A percentile compares a stretch with the other conserved stretches of the same genome.
phyloP scores from a whole-genome alignment of 2,329 filamentous ascomycete genomes.

The Aphanoascus verrucosus region DNA sequence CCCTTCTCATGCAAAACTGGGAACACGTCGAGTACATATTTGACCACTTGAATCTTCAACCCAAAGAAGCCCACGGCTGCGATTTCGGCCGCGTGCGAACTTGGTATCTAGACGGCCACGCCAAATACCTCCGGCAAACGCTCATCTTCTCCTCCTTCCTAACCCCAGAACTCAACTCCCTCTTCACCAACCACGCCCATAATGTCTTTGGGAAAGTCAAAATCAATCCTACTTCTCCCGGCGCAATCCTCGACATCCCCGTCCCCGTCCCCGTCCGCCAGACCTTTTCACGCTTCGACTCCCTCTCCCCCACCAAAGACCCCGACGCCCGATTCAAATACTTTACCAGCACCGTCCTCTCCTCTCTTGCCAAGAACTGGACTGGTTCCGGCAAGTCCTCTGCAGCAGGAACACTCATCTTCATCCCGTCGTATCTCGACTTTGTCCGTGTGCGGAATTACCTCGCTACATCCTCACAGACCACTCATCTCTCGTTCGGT shows the following conservation, averaged over 20 bases:
- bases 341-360: constrained; percentile 73
- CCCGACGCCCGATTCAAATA: constrained; percentile 85
- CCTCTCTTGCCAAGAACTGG: constrained; percentile 56
- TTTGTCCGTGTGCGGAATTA: constrained; percentile 90
- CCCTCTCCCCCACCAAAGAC: constrained; percentile 57
- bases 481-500: constrained; percentile 57
- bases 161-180: constrained; percentile 74
- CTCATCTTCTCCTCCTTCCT: constrained; percentile 71
- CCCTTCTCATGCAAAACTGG: constrained; percentile 96
- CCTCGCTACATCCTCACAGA: constrained; percentile 59
- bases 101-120: constrained; percentile 88
- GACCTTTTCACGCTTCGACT: constrained; percentile 80
- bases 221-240: constrained; percentile 56
- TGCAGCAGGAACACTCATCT: constrained; percentile 64
- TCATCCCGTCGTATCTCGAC: constrained; percentile 87
- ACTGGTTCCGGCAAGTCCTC: constrained; percentile 43
- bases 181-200: constrained; percentile 64
- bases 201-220: constrained; percentile 75
- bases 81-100: constrained; percentile 82
- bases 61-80: constrained; percentile 78
- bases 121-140: constrained; percentile 72
- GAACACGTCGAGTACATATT: constrained; percentile 90
- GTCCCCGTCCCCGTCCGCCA: constrained; percentile 58
- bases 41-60: constrained; percentile 80
- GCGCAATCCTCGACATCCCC: constrained; percentile 62